Evolutionary conservation across 176 grass and related monocot genomes (phyloP), one percentile per base, ranked within the genome.

Genomic region (Saccharum spontaneum): DNA sequence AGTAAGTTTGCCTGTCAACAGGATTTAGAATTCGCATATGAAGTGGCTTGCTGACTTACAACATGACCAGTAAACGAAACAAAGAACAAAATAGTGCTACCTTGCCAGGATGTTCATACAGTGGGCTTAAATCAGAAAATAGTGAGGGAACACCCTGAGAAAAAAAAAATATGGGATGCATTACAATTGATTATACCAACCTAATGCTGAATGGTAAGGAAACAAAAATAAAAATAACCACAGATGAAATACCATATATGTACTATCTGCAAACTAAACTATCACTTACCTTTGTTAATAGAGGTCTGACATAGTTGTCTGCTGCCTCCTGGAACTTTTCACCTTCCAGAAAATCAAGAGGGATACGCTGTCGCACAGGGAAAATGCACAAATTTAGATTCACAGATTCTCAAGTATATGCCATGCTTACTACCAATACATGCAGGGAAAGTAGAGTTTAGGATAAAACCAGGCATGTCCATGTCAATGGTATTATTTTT

Each of bases 291-390:
- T 99, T 99, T 39, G 97, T 94, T 86, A 99, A 92, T 44, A 97
- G 84, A 86, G 93, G 97, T 74, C 94, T 92, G 73, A 92, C 86
- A 86, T 99, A 99, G 81, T 84, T 89, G 67, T 99, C 92, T 88
- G 90, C 90, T 40, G 93, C 97, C 52, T 96, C 94, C 81, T 84
- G 81, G 86, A 99, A 99, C 73, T 91, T 91, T 23, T 91, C 92
- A 17, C 88, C 94, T 86, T 97, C 84, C 77, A 99, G 76, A 88
- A 94, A 99, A 92, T 99, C 97, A 85, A 99, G 93, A 36, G 97
- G 97, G 92, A 99, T 99, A 40, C 97, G 86, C 97, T 99, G 94
- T 78, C 41, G 33, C 80, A 86, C 80, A 73, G 37, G 26, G 41
- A 86, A 73, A 46, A 75, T 15, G 38, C 38, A 87, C 45, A 75